Conservation (phyloP, 164 flowering plant species). For the Magnolia sinica region DNA sequence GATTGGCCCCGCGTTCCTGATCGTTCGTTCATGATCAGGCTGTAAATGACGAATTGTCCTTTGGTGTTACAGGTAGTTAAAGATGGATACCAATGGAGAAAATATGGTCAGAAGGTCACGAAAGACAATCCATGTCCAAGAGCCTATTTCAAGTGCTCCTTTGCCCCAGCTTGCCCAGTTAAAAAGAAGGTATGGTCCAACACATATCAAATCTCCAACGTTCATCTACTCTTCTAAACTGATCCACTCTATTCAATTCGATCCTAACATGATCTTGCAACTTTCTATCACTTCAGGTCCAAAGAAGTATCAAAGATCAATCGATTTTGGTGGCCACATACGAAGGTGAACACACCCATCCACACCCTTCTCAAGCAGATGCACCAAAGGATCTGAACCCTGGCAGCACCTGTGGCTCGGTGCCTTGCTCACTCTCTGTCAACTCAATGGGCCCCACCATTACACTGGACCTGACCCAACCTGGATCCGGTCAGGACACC, state of each 20-base stretch:
- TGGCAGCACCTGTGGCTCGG: slow-evolving; percentile 14
- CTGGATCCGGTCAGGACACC: slow-evolving; percentile 4
- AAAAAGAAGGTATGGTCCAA: slow-evolving; percentile 29
- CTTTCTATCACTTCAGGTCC: slow-evolving; percentile 42
- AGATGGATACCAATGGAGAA: slow-evolving; percentile 43
- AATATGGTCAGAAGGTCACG: slow-evolving; percentile 39
- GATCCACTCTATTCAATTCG: not conserved
- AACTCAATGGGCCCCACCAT: slow-evolving; percentile 8
- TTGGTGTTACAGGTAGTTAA: slow-evolving; percentile 18
- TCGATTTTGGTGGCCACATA: slow-evolving; percentile 64
- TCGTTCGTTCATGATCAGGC: not conserved
- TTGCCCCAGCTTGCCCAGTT: slow-evolving; percentile 33
- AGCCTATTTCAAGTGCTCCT: slow-evolving; percentile 37
- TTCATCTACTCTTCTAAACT: not conserved
- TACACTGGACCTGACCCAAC: slow-evolving; percentile 44
- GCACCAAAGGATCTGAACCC: slow-evolving; percentile 28
- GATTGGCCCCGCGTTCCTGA: no score
- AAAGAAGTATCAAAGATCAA: slow-evolving; percentile 65
- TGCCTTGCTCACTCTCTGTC: slow-evolving; percentile 21
- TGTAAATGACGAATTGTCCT: not conserved
- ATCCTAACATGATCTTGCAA: not conserved
- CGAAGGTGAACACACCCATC: slow-evolving; percentile 78
- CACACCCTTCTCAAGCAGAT: slow-evolving; percentile 27
- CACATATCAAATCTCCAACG: not conserved
- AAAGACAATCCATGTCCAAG: slow-evolving; percentile 41